A percentile compares a stretch with the other conserved stretches of the same genome.
Evolutionary conservation across 2,329 filamentous ascomycete genomes (phyloP).

Genomic region (Emergomyces orientalis): DNA sequence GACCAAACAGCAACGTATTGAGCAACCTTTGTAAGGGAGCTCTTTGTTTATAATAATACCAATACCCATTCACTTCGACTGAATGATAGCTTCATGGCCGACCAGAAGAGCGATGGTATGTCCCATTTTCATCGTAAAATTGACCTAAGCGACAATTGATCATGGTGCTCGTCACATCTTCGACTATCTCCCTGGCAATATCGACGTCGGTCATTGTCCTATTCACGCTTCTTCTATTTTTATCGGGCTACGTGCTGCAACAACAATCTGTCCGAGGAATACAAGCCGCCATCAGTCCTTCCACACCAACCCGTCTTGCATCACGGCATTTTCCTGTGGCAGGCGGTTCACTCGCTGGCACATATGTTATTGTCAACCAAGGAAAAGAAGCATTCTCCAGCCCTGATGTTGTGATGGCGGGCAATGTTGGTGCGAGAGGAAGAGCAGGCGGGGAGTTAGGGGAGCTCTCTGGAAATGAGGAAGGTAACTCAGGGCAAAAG

Average conservation of each 20-base stretch:
- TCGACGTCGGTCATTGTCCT: slow-evolving; percentile 51
- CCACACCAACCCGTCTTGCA: neutral
- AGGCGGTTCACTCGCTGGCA: neutral
- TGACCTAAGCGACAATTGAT: slow-evolving; percentile 9
- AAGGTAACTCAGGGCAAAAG: neutral
- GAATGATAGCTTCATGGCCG: neutral
- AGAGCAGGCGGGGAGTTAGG: neutral
- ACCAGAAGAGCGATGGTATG: neutral
- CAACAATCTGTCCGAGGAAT: slow-evolving; percentile 74
- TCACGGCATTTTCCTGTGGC: slow-evolving; percentile 2
- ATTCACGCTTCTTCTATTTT: slow-evolving; percentile 73
- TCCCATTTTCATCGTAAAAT: neutral
- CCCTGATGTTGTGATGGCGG: neutral
- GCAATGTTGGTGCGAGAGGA: neutral
- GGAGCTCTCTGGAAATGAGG: neutral
- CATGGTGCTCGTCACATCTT: slow-evolving; percentile 40
- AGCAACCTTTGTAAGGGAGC: neutral
- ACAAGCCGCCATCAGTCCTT: slow-evolving; percentile 36
- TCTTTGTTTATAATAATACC: no score
- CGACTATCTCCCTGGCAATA: slow-evolving; percentile 36
- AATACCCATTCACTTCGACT: neutral
- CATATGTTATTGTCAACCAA: slow-evolving; percentile 1
- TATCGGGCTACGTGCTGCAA: slow-evolving; percentile 79
- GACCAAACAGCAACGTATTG: neutral
- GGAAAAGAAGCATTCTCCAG: neutral